Conservation (phyloP, 345 rosid species). For the Populus deltoides region DNA sequence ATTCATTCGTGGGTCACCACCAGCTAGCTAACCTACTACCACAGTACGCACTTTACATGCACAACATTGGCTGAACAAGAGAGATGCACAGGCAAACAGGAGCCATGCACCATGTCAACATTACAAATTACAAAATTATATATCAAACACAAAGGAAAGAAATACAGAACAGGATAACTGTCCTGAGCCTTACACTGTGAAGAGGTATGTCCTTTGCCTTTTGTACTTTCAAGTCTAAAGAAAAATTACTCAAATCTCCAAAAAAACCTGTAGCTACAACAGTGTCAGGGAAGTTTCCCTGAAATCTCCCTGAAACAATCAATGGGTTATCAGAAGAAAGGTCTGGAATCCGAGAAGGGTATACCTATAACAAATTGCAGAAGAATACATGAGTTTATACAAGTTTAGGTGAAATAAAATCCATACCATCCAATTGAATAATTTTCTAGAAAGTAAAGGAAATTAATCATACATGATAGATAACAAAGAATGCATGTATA, state of each 20-base stretch:
- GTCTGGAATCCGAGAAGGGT: constrained; percentile 60
- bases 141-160: neutral
- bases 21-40: neutral
- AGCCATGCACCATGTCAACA: neutral
- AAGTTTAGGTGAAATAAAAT: neutral
- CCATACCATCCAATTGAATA: neutral
- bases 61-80: neutral
- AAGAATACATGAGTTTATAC: too few species aligned
- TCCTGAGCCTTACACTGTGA: constrained; percentile 41
- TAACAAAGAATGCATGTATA: neutral
- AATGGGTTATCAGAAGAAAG: constrained; percentile 56
- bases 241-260: constrained; percentile 54
- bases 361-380: constrained; percentile 39
- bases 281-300: constrained; percentile 55
- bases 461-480: constrained; percentile 1
- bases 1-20: neutral
- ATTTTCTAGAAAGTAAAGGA: neutral
- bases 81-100: too few species aligned
- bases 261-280: constrained; percentile 49
- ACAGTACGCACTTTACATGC: neutral
- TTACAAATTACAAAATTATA: neutral
- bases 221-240: constrained; percentile 52
- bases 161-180: neutral
- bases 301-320: constrained; percentile 62
- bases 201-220: constrained; percentile 56